Percentiles rank a stretch among this genome's conserved stretches.
Conservation (phyloP, 78 protist genomes). For the Isochrysis galbana region DNA sequence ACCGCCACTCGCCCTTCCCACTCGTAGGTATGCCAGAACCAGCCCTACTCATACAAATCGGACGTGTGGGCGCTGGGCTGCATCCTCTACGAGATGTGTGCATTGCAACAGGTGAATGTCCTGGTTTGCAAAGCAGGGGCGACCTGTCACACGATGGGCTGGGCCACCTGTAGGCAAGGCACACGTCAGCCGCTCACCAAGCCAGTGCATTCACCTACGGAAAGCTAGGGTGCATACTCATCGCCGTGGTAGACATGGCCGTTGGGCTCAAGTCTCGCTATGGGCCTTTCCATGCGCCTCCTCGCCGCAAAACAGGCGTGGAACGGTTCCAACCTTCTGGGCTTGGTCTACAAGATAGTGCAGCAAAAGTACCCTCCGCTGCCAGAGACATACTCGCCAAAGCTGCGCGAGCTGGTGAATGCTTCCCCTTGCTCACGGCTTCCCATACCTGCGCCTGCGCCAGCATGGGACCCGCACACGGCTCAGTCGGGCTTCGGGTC, state of each 20-base stretch:
- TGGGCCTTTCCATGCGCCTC: constrained; percentile 34
- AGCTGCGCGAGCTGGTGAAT: constrained; percentile 53
- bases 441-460: too few relatives aligned
- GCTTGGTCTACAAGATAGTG: constrained; percentile 33
- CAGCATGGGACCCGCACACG: too few relatives aligned
- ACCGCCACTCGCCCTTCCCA: too few relatives aligned
- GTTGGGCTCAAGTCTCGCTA: not conserved
- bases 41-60: not conserved
- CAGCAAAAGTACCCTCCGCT: constrained; percentile 46
- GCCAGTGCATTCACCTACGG: too few relatives aligned
- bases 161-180: too few relatives aligned
- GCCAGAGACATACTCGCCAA: constrained; percentile 58
- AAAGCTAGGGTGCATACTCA: too few relatives aligned
- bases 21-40: constrained; percentile 16
- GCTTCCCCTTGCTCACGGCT: too few relatives aligned
- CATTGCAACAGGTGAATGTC: constrained; percentile 39
- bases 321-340: constrained; percentile 22
- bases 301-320: constrained; percentile 13
- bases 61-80: constrained; percentile 49
- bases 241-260: too few relatives aligned
- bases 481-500: too few relatives aligned
- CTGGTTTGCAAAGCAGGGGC: too few relatives aligned
- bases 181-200: too few relatives aligned
- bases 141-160: too few relatives aligned
- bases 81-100: constrained; percentile 47